Base-by-base conservation (phyloP, 352 stramenopile genomes). In the Phytophthora capsici region DNA sequence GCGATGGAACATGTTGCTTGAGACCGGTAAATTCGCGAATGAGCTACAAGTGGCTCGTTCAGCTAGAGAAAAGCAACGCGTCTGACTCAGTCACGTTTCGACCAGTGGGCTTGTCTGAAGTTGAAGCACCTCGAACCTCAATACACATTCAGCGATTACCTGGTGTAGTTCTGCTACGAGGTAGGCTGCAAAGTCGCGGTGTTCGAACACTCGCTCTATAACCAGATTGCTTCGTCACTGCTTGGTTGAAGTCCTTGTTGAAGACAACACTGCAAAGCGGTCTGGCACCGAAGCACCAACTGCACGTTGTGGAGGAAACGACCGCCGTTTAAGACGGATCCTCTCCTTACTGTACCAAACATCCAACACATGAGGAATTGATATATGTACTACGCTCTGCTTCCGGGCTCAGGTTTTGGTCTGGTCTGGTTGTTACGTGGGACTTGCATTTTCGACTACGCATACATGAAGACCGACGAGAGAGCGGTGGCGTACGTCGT, bases 381-480 rank as follows among this genome's bases (percentile, higher is more conserved):
- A n/a, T n/a, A n/a, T n/a, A n/a, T n/a, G n/a, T n/a, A n/a, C n/a
- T n/a, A n/a, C 9, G 14, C 28, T 34, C 30, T 20, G 23, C 20
- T 49, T 32, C 8, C 8, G 17, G n/a, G n/a, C n/a, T n/a, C n/a
- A n/a, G n/a, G n/a, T n/a, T n/a, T n/a, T n/a, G 41, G 20, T 47
- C 41, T 47, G 41, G 19, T 47, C 41, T 47, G 41, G 17, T 41
- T 17, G 36, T 41, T 45, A 25, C n/a, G 17, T 45, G 9, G 38
- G 9, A 22, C 38, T 45, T 45, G 16, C 38, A 43, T 54, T 7
- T 47, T 26, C 8, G 19, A 30, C 43, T 48, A 57, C 50, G 50
- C 50, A 38, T 28, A 74, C 52, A 69, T 72, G 56, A 53, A 69
- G 50, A 64, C 55, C 26, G 63, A 71, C 20, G 61, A 64, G 20